Percentiles rank a stretch among this genome's conserved stretches.
Evolutionary conservation across 2,329 filamentous ascomycete species (phyloP).

Genomic region (Venturia pyrina): DNA sequence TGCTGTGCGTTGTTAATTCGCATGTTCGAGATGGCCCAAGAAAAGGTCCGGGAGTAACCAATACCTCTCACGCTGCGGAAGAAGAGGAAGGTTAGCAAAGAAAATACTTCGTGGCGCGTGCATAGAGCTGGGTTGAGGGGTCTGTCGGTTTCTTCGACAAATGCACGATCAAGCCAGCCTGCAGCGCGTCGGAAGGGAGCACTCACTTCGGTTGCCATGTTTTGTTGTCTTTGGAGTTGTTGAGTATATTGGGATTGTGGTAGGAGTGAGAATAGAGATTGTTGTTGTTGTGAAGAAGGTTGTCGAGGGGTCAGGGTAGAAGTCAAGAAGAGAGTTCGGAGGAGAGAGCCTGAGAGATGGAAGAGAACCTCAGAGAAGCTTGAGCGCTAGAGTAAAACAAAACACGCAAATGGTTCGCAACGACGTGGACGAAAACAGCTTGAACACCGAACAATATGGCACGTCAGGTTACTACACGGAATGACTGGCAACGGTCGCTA

Average conservation of each 20-base stretch:
- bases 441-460: background rate
- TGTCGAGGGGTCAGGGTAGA: background rate
- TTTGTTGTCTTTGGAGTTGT: background rate
- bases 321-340: background rate
- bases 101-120: background rate
- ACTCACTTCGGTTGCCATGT: slow-evolving; percentile 8
- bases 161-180: background rate
- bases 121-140: slow-evolving; percentile 2
- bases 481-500: background rate
- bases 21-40: slow-evolving; percentile 12
- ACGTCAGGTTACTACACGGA: background rate
- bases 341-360: background rate
- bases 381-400: background rate
- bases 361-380: background rate
- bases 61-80: slow-evolving; percentile 40
- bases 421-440: no score
- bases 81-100: slow-evolving; percentile 25
- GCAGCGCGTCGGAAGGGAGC: background rate
- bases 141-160: background rate
- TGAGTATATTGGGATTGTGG: background rate
- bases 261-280: background rate
- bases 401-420: background rate
- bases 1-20: slow-evolving; percentile 47
- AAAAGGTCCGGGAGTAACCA: slow-evolving; percentile 2
- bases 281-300: background rate